Evolutionary conservation across 805 yeast species (phyloP).

Genomic region (Naumovozyma dairenensis): DNA sequence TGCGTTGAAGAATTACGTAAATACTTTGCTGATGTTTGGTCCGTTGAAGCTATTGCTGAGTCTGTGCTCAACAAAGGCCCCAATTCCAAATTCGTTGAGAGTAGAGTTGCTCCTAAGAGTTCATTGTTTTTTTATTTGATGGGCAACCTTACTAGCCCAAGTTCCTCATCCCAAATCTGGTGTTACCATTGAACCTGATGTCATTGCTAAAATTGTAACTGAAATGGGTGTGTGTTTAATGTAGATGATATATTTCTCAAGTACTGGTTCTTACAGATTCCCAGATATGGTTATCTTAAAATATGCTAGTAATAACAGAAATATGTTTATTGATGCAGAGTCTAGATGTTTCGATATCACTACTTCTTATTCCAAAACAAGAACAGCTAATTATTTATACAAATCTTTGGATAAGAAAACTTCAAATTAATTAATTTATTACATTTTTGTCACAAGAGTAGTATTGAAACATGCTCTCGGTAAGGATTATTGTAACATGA

Average conservation of each 20-base stretch:
- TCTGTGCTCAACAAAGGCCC: neutral
- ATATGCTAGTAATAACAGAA: conserved; percentile 3
- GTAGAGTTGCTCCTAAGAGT: neutral
- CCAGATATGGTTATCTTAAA: conserved; percentile 3
- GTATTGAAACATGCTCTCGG: neutral
- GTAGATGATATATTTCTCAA: conserved; percentile 5
- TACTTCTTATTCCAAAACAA: neutral
- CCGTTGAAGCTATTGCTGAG: neutral
- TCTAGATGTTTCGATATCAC: neutral
- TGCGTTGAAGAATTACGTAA: neutral
- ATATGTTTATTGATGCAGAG: conserved; percentile 1
- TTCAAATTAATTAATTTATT: neutral
- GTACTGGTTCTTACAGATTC: conserved; percentile 2
- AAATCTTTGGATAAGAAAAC: neutral
- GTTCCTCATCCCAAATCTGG: neutral
- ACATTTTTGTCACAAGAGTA: neutral
- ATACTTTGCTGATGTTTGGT: neutral
- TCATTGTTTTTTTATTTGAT: neutral
- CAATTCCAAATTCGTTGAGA: neutral
- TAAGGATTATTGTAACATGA: neutral
- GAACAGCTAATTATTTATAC: neutral
- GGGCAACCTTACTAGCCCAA: neutral
- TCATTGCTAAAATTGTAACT: neutral
- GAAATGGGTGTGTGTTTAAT: conserved; percentile 2
- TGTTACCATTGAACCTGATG: neutral